phyloP scores from a whole-genome alignment of 768 basidiomycete genomes.

The Tylopilus sp. region DNA sequence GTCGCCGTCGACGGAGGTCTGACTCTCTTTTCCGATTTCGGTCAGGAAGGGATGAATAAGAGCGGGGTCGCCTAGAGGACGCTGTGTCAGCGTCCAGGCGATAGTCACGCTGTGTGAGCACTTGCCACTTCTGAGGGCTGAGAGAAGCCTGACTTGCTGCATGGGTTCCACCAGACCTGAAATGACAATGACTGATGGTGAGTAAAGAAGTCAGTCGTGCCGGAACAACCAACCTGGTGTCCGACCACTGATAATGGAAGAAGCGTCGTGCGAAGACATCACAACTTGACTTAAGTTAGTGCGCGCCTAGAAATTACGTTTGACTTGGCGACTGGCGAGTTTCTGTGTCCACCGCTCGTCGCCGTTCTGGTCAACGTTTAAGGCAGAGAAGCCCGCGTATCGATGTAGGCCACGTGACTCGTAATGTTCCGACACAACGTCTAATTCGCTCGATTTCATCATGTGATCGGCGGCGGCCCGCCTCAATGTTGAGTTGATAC shows the following conservation, averaged over 20 bases:
- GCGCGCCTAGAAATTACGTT: background rate
- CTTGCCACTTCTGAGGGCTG: constrained; percentile 60
- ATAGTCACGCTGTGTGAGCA: background rate
- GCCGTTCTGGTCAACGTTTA: constrained; percentile 6
- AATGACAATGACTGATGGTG: background rate
- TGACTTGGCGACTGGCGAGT: background rate
- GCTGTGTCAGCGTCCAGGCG: background rate
- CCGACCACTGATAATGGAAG: constrained; percentile 20
- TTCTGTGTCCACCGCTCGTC: background rate
- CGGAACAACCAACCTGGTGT: constrained; percentile 10
- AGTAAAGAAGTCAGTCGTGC: background rate
- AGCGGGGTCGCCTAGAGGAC: constrained; percentile 61
- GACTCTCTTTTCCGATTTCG: constrained; percentile 67
- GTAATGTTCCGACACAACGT: background rate
- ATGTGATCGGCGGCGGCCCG: no score
- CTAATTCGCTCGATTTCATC: no score
- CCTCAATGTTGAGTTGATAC: no score
- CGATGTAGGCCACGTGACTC: constrained; percentile 13
- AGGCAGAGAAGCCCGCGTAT: constrained; percentile 1
- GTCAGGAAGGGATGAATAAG: constrained; percentile 79
- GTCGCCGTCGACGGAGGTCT: constrained; percentile 44
- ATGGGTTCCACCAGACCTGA: constrained; percentile 40
- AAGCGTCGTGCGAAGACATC: constrained; percentile 18
- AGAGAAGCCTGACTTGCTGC: constrained; percentile 62
- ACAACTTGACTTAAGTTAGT: background rate